Conservation (phyloP, 352 stramenopile genomes). For the Pythium utonaiense region DNA sequence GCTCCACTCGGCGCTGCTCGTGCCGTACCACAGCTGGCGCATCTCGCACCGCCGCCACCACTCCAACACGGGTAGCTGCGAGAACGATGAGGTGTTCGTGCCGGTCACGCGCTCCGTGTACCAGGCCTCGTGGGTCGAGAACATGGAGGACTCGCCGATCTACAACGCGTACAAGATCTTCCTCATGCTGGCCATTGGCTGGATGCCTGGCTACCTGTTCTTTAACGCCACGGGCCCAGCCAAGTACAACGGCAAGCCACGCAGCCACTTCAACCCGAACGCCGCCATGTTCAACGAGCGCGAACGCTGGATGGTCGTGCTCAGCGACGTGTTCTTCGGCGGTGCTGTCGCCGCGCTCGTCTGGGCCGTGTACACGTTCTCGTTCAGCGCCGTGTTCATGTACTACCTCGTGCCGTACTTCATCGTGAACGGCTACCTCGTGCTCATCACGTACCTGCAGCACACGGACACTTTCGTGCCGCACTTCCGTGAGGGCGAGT, state of each 20-base stretch:
- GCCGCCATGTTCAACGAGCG: constrained; percentile 94
- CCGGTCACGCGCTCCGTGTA: constrained; percentile 81
- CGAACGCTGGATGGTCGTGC: constrained; percentile 91
- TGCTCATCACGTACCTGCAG: constrained; percentile 98
- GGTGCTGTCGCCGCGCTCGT: constrained; percentile 58
- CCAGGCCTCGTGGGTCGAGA: constrained; percentile 50
- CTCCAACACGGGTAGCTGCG: constrained; percentile 93
- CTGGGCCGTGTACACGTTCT: constrained; percentile 58
- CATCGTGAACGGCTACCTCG: constrained; percentile 94
- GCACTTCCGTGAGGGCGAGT: constrained; percentile 93
- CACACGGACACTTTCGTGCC: constrained; percentile 97
- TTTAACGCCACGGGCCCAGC: constrained; percentile 92
- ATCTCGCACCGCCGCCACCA: constrained; percentile 95
- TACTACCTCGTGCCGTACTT: constrained; percentile 98
- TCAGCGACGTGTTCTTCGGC: constrained; percentile 91
- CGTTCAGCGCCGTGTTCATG: constrained; percentile 79
- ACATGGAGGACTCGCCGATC: constrained; percentile 92
- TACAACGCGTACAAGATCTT: constrained; percentile 94
- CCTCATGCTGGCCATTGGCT: constrained; percentile 93
- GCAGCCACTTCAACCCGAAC: constrained; percentile 95
- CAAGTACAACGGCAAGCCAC: constrained; percentile 86
- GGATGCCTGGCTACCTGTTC: constrained; percentile 97
- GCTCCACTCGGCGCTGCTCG: constrained; percentile 95
- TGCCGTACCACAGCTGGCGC: constrained; percentile 98
- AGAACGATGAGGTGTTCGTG: constrained; percentile 98